Percentiles rank a stretch among this genome's conserved stretches.
Evolutionary conservation across 2,329 filamentous ascomycete genomes (phyloP).

Genomic region (Zopfia rhizophila): DNA sequence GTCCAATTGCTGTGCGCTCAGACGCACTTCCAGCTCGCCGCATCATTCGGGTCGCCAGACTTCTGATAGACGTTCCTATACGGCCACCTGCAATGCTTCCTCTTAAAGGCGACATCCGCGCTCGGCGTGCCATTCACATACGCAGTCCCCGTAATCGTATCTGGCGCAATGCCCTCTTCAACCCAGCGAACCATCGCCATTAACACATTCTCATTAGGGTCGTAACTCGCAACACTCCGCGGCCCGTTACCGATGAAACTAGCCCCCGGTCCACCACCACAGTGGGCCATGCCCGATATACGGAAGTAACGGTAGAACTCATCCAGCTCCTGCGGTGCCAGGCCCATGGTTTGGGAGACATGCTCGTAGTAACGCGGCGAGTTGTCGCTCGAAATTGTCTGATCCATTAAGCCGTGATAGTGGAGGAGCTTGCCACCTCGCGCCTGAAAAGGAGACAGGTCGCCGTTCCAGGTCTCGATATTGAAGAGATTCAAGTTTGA

Average conservation of each 20-base stretch:
- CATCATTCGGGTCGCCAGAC: constrained; percentile 12
- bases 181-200: constrained; percentile 39
- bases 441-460: constrained; percentile 29
- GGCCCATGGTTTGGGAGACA: constrained; percentile 25
- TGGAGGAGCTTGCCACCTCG: constrained; percentile 36
- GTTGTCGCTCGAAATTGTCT: constrained; percentile 16
- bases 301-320: constrained; percentile 37
- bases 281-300: constrained; percentile 35
- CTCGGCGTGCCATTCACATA: constrained; percentile 45
- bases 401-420: constrained; percentile 32
- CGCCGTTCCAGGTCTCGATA: constrained; percentile 23
- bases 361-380: constrained; percentile 21
- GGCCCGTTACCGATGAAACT: constrained; percentile 22
- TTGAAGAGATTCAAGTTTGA: constrained; percentile 29
- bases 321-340: constrained; percentile 18
- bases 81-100: constrained; percentile 25
- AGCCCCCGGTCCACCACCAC: constrained; percentile 27
- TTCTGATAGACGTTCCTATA: constrained; percentile 18
- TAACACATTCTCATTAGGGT: constrained; percentile 48
- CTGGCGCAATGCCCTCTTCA: constrained; percentile 31
- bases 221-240: constrained; percentile 12
- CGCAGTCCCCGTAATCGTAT: constrained; percentile 37
- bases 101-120: constrained; percentile 6
- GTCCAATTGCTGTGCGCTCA: too few species aligned
- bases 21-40: constrained; percentile 15